These are phyloP conservation scores for Ceratopteris richardii DNA, from an alignment of 75 land plant species.

Conservation along the genomic window DNA sequence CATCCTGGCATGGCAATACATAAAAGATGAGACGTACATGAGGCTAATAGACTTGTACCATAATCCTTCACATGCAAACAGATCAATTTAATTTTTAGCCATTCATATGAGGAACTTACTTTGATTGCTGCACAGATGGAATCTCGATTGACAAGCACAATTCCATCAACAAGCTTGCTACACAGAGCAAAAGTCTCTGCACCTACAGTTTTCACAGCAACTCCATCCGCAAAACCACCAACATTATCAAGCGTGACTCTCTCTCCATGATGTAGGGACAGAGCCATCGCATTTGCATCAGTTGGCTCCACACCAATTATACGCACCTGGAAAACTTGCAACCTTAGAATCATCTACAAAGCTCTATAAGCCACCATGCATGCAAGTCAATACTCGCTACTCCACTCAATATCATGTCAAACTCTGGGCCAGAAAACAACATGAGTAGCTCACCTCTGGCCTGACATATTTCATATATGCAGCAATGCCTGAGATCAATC, in stretches of 20 bases:
- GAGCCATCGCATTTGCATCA: constrained; percentile 93
- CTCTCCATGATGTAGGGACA: constrained; percentile 69
- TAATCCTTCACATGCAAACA: no score
- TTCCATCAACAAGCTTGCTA: constrained; percentile 65
- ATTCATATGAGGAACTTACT: constrained; percentile 21
- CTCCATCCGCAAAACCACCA: constrained; percentile 89
- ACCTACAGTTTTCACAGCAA: constrained; percentile 78
- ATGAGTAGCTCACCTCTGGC: constrained; percentile 31
- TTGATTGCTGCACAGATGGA: constrained; percentile 55
- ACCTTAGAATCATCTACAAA: background rate
- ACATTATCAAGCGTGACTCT: constrained; percentile 61
- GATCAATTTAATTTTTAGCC: no score
- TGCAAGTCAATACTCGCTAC: no score
- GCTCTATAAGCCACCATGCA: no score
- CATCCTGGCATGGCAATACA: constrained; percentile 21
- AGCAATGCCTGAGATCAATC: constrained; percentile 55
- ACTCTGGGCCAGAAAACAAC: no score
- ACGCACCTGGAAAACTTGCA: constrained; percentile 39
- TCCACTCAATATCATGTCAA: no score
- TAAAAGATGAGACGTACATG: background rate
- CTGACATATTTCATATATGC: constrained; percentile 49
- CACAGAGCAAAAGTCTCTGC: constrained; percentile 72
- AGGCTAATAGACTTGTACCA: no score
- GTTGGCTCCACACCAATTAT: constrained; percentile 84
- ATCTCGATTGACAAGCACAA: constrained; percentile 74